A percentile compares a stretch with the other conserved stretches of the same genome.
Conservation (phyloP, 257 asterid species). For the Vinca minor region DNA sequence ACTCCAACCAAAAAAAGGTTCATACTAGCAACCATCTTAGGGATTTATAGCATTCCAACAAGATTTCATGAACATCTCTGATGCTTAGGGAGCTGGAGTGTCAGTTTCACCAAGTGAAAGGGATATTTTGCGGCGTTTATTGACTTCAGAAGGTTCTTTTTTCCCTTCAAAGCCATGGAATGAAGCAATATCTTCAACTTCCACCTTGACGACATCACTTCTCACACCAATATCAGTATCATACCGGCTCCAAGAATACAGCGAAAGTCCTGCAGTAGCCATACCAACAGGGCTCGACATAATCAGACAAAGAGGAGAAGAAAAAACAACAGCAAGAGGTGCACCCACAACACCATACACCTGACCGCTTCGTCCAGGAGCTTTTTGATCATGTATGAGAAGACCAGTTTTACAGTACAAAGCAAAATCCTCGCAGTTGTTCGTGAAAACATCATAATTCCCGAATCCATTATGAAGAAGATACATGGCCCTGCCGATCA, state of each 20-base stretch:
- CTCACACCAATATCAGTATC: constrained; percentile 37
- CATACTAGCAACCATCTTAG: no score
- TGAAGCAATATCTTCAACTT: constrained; percentile 27
- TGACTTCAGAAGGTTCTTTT: constrained; percentile 2
- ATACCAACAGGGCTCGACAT: constrained; percentile 22
- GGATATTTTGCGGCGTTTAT: background rate
- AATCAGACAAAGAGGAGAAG: constrained; percentile 24
- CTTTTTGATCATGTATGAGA: constrained; percentile 13
- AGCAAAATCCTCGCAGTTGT: constrained; percentile 43
- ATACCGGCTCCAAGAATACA: constrained; percentile 28
- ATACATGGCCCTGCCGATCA: constrained; percentile 26
- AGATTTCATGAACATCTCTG: constrained; percentile 4
- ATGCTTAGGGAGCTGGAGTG: constrained; percentile 3
- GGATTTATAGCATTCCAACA: background rate
- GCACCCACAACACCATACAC: constrained; percentile 22
- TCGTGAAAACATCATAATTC: constrained; percentile 19
- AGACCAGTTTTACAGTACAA: constrained; percentile 39
- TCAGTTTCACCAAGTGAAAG: constrained; percentile 16
- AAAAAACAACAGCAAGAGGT: constrained; percentile 26
- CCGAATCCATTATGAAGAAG: constrained; percentile 34
- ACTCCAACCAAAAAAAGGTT: no score
- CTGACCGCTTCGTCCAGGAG: constrained; percentile 36
- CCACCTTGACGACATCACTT: constrained; percentile 27
- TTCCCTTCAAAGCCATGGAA: constrained; percentile 6
- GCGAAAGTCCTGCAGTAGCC: constrained; percentile 20